Base-by-base conservation (phyloP, 179 eudicot species). In the Spergularia azorica region DNA sequence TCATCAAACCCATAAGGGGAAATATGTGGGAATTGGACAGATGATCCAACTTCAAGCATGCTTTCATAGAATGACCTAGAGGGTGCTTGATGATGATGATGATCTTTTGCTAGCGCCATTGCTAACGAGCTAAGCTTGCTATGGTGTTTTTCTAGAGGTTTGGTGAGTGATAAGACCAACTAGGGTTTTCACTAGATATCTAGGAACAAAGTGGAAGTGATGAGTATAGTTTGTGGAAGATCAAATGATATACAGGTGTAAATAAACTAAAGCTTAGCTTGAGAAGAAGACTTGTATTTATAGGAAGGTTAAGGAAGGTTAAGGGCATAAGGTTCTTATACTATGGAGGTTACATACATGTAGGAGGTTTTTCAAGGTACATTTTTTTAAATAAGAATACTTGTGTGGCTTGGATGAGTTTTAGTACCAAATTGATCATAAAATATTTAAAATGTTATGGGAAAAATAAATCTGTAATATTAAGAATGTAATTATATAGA, bases 41-140 rank as follows among this genome's bases (percentile, higher is more conserved):
- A 78, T 43, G 85, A 76, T 15, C 65, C 74, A 20, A 67, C 76
- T 75, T 82, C 83, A 55, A 85, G 73, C 76, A 80, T 74, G 65
- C 73, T 79, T 43, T 79, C 84, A 81, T 81, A 89, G 54, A 83
- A 88, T 21, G 84, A 67, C 62, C 84, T 80, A 10, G 84, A 59
- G 57, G 84, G 63, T 57, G 90, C 74, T 79, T 79, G 79, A 63
- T 76, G 86, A 62, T 79, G 79, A 63, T 76, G 86, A 62, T 87
- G 83, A 74, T 88, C 88, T 66, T 90, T 92, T 56, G 89, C 85
- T 71, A 92, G 87, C 58, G 90, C 92, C 97, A 91, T 90, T 15
- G 75, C 5, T 65, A 64, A 77, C 51, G 43, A 51, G 67, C 43
- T 50, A 63, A 60, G 16, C 15, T 58, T 48, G 55, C 39, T 20